Evolutionary conservation across 768 basidiomycete species (phyloP).

Genomic region (Hydnum rufescens): DNA sequence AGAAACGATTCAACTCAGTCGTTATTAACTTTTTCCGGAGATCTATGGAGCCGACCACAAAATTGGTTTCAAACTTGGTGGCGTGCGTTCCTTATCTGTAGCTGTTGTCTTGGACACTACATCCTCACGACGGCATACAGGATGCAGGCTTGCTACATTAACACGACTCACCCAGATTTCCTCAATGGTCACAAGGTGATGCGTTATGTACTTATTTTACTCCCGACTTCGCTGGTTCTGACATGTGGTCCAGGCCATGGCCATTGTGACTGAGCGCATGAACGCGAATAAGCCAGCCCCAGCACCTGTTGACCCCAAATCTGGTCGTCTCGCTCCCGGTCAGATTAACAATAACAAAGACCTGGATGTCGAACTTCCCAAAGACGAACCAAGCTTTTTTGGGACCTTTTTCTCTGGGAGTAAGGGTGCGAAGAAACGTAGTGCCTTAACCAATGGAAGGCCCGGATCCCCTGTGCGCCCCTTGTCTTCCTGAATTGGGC

Average conservation of each 20-base stretch:
- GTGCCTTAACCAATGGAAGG: slow-evolving; percentile 35
- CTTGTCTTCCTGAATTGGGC: too few relatives aligned
- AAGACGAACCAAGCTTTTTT: slow-evolving; percentile 83
- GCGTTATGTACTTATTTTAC: neutral
- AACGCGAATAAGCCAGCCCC: slow-evolving; percentile 56
- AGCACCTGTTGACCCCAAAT: slow-evolving; percentile 49
- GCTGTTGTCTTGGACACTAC: neutral
- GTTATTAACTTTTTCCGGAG: slow-evolving; percentile 95
- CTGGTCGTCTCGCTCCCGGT: slow-evolving; percentile 35
- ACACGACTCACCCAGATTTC: slow-evolving; percentile 99
- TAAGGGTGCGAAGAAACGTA: slow-evolving; percentile 31
- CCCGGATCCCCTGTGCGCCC: slow-evolving; percentile 17
- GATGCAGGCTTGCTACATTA: slow-evolving; percentile 98
- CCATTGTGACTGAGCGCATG: slow-evolving; percentile 65
- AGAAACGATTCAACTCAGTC: slow-evolving; percentile 89
- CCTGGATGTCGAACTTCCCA: slow-evolving; percentile 73
- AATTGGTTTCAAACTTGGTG: slow-evolving; percentile 85
- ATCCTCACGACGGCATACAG: slow-evolving; percentile 22
- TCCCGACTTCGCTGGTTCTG: neutral
- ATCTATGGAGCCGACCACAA: slow-evolving; percentile 85
- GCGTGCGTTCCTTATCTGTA: slow-evolving; percentile 52
- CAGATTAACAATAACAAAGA: slow-evolving; percentile 84
- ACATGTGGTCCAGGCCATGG: slow-evolving; percentile 46
- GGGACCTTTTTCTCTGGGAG: slow-evolving; percentile 70
- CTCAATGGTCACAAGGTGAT: slow-evolving; percentile 76